A percentile compares a stretch with the other conserved stretches of the same genome.
phyloP scores from a whole-genome alignment of 2,329 filamentous ascomycete genomes.

The Neurospora crassa region DNA sequence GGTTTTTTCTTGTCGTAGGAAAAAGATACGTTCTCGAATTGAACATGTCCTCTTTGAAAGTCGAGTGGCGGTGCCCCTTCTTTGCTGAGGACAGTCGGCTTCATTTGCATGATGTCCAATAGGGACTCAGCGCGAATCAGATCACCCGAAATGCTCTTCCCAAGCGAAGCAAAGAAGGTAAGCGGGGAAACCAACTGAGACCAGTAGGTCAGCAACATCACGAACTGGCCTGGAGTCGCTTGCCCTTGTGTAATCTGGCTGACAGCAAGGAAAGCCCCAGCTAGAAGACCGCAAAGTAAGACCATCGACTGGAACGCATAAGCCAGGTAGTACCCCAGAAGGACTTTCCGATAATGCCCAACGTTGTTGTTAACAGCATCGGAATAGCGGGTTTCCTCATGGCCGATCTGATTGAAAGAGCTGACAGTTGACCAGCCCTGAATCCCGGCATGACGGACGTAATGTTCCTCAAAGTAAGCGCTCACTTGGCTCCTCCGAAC shows the following conservation, averaged over 20 bases:
- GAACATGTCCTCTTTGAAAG: constrained; percentile 42
- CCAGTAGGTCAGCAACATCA: constrained; percentile 66
- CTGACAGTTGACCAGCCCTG: constrained; percentile 51
- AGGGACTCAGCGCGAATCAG: constrained; percentile 49
- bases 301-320: constrained; percentile 51
- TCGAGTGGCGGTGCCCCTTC: constrained; percentile 39
- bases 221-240: constrained; percentile 57
- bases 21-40: constrained; percentile 46
- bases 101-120: constrained; percentile 47
- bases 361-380: constrained; percentile 36
- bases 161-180: constrained; percentile 55
- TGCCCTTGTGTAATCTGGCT: constrained; percentile 56
- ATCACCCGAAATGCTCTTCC: constrained; percentile 45
- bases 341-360: constrained; percentile 27
- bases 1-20: constrained; percentile 50
- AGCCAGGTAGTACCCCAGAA: constrained; percentile 38
- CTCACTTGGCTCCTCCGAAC: constrained; percentile 41
- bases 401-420: constrained; percentile 48
- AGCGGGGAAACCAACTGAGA: constrained; percentile 61
- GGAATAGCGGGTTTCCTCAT: constrained; percentile 45
- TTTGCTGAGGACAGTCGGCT: constrained; percentile 45
- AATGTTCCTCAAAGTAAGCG: constrained; percentile 45
- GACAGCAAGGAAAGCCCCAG: constrained; percentile 48
- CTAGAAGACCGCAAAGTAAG: constrained; percentile 59
- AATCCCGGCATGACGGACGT: constrained; percentile 45